Base-by-base conservation (phyloP, 169 alveolate genomes). In the Theileria equi region DNA sequence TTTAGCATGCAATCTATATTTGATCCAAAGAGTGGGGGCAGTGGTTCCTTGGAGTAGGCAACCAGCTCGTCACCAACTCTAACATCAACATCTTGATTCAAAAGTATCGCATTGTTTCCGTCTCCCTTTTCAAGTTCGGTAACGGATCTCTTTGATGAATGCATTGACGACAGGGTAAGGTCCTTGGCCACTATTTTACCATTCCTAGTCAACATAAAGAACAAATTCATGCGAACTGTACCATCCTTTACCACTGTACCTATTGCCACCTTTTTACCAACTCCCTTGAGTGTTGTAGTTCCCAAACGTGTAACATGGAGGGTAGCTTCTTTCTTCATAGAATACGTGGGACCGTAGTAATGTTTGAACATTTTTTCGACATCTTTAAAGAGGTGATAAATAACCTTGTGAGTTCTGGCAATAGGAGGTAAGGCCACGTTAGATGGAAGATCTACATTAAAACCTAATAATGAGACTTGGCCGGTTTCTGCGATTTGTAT, bases 361-460 rank as follows among this genome's bases (percentile, higher is more conserved):
- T 55, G 65, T 7, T 74, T 71, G 55, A 44, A 74, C 8, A 85
- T 61, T 34, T 77, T 50, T 63, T 90, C 92, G 13, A 94, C 28
- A 49, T 91, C 96, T 23, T 88, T 89, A 48, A 90, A 78, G 17
- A 92, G 79, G 60, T 91, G 86, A 68, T 92, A 94, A 3, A 94
- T 93, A 17, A 94, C 84, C 49, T 89, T 89, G 66, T 92, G 96
- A n/a, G 74, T 76, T 26, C 86, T 77, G 45, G 90, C 70, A 23
- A 79, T 50, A 17, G 88, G 89, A 28, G 59, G 64, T 10, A 44
- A 49, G n/a, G 43, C 44, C 21, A 74, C 28, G 25, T 59, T 13
- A 45, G 25, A 11, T 8, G 6, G 8, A 47, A 26, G 52, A 55
- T 34, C 45, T 0, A 64, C 69, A 16, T 45, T 49, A 53, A 77